phyloP scores from a whole-genome alignment of 2,329 filamentous ascomycete genomes.

The Curvularia verruculosa region DNA sequence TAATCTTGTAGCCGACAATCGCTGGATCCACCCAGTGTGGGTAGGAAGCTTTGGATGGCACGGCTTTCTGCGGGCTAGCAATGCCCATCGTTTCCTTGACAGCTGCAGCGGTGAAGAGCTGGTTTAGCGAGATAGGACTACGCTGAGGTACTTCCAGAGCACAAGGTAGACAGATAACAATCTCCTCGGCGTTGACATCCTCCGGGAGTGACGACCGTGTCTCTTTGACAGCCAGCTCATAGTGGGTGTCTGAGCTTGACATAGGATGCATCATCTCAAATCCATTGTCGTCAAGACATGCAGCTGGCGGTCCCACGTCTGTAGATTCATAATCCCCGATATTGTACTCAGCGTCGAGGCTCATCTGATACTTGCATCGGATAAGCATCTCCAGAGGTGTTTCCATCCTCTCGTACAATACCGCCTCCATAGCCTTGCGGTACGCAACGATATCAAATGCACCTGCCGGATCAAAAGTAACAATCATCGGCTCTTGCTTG shows the following conservation, averaged over 20 bases:
- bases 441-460: neutral
- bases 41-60: no score
- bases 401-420: constrained; percentile 12
- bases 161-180: neutral
- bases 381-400: constrained; percentile 7
- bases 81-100: neutral
- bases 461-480: no score
- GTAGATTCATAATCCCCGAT: neutral
- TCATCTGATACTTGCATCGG: neutral
- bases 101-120: neutral
- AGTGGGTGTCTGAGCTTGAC: neutral
- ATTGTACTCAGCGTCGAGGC: constrained; percentile 8
- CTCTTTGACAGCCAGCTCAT: neutral
- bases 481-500: neutral
- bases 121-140: neutral
- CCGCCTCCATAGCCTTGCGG: constrained; percentile 8
- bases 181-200: neutral
- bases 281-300: constrained; percentile 1
- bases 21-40: neutral
- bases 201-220: neutral
- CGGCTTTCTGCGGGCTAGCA: no score
- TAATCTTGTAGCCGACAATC: neutral
- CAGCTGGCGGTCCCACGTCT: neutral
- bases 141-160: neutral
- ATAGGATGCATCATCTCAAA: neutral